Evolutionary conservation across 352 stramenopile species (phyloP), one percentile per base, ranked within the genome.

Genomic region (Halophytophthora batemanensis): DNA sequence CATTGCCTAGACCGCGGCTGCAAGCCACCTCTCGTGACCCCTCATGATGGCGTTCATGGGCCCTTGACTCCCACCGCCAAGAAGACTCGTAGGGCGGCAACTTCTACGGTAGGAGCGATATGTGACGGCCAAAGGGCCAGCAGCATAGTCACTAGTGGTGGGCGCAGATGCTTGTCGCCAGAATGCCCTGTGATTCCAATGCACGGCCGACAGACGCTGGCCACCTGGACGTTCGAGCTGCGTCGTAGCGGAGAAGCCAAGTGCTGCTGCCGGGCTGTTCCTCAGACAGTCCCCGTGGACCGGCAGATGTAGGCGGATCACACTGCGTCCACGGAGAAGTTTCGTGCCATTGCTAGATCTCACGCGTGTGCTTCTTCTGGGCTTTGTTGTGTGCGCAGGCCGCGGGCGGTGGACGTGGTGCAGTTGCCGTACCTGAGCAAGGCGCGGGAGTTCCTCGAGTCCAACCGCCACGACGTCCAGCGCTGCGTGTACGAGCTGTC

Each of bases 401-500:
- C 82, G 1, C 42, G 80, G 48, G 69, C 71, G 53, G 51, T 93
- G 41, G 68, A 90, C 41, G 72, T 93, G 15, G 59, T 80, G 15
- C 61, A 77, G 43, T 51, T 90, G 19, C 79, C 82, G 13, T 77
- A 77, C n/a, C 38, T 93, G 34, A 64, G 55, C 43, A 74, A 77
- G 45, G 88, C 71, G 14, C 39, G 59, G 11, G 67, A 86, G 42
- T 93, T 93, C 46, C 59, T 93, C 47, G 76, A 85, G 59, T 52
- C 88, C 23, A 64, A 83, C 10, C 66, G 74, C 23, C 63, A 63
- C 11, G 65, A 82, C 18, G 55, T 87, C 25, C 50, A 61, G 35
- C 67, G 77, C 28, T 54, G 69, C 33, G 77, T 93, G 11, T 93
- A 93, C 52, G 82, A 90, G 40, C 48, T 93, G 38, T 53, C 70